These are phyloP conservation scores for Urostyla sp. DNA, from an alignment of 73 alveolate species.

Conservation along the genomic window DNA sequence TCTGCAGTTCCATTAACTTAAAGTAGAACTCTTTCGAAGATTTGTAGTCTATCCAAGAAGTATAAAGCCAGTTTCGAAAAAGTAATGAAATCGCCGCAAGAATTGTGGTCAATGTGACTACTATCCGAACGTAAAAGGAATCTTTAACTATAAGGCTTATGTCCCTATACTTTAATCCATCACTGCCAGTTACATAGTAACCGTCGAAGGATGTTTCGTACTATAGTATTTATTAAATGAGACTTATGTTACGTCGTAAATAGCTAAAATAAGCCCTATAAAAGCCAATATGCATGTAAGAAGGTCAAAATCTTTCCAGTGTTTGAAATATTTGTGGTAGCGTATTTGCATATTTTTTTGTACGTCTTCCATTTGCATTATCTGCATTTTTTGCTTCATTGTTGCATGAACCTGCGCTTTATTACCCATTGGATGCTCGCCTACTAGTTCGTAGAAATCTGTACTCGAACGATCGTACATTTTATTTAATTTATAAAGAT, in stretches of 20 bases:
- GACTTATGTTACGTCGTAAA: constrained; percentile 29
- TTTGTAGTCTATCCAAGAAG: constrained; percentile 25
- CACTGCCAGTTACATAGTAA: too few species aligned
- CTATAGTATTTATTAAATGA: too few species aligned
- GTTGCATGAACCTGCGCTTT: not conserved
- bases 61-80: constrained; percentile 36
- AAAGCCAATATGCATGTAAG: constrained; percentile 45
- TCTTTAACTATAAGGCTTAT: too few species aligned
- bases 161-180: too few species aligned
- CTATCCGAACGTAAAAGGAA: constrained; percentile 35
- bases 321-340: constrained; percentile 28
- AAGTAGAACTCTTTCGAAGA: constrained; percentile 2
- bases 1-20: constrained; percentile 10
- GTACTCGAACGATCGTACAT: not conserved
- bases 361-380: not conserved
- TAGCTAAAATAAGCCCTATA: constrained; percentile 47
- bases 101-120: constrained; percentile 26
- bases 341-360: constrained; percentile 11
- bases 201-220: too few species aligned
- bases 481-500: not conserved
- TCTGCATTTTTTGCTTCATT: not conserved
- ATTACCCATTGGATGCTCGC: not conserved
- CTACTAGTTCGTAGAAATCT: not conserved
- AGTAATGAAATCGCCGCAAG: constrained; percentile 18
- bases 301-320: constrained; percentile 54